Conservation (phyloP, 768 basidiomycete genomes). For the Termitomyces sp. region DNA sequence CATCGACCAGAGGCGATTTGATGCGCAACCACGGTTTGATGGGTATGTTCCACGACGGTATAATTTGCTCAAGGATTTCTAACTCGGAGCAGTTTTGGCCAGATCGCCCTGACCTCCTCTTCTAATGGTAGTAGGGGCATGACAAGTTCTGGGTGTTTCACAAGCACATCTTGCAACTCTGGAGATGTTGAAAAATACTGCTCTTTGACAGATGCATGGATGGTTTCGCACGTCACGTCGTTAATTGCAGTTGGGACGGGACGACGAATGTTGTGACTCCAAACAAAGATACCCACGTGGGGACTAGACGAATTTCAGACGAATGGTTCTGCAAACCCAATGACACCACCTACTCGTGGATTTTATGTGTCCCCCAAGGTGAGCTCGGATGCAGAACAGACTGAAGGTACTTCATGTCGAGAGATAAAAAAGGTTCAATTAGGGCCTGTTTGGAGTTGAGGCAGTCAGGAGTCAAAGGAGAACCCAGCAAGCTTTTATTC, state of each 20-base stretch:
- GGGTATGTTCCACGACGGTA: background rate
- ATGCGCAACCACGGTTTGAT: background rate
- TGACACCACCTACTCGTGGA: constrained; percentile 49
- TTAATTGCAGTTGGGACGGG: constrained; percentile 38
- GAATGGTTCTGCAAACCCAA: background rate
- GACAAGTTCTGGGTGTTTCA: constrained; percentile 39
- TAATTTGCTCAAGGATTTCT: constrained; percentile 9
- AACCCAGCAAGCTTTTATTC: background rate
- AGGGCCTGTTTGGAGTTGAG: constrained; percentile 38
- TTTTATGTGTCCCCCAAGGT: constrained; percentile 55
- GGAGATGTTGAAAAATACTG: constrained; percentile 29
- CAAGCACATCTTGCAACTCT: constrained; percentile 27
- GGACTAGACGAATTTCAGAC: constrained; percentile 30
- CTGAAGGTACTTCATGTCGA: constrained; percentile 49
- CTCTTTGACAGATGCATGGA: constrained; percentile 54
- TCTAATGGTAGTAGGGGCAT: constrained; percentile 44
- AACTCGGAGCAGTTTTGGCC: constrained; percentile 32
- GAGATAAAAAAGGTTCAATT: constrained; percentile 45
- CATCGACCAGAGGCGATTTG: background rate
- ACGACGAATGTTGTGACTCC: constrained; percentile 41
- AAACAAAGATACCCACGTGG: constrained; percentile 44
- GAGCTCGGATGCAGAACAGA: constrained; percentile 44
- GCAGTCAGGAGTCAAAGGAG: background rate
- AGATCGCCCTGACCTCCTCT: constrained; percentile 37
- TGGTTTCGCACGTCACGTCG: constrained; percentile 47